Percentiles rank a stretch among this genome's conserved stretches.
Conservation (phyloP, 2,329 filamentous ascomycete species). For the Fusarium sp. region DNA sequence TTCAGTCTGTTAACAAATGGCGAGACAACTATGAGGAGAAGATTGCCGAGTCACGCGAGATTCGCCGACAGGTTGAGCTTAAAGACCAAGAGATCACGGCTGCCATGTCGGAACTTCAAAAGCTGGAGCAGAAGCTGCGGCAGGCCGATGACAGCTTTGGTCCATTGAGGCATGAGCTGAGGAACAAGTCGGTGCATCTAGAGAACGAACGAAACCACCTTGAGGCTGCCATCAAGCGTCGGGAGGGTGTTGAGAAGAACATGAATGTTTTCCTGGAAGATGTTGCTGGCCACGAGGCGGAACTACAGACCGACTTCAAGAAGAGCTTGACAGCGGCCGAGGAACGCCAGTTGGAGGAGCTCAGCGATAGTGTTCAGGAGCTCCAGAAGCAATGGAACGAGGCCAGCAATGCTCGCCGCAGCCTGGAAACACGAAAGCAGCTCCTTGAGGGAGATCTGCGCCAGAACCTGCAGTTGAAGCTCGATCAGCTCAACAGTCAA, state of each 20-base stretch:
- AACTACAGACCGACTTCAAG: slow-evolving; percentile 89
- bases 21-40: slow-evolving; percentile 79
- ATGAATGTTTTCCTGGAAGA: slow-evolving; percentile 82
- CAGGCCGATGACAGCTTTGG: slow-evolving; percentile 86
- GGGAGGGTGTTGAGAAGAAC: slow-evolving; percentile 77
- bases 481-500: slow-evolving; percentile 85
- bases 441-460: slow-evolving; percentile 87
- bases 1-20: slow-evolving; percentile 79
- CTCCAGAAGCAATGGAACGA: slow-evolving; percentile 82
- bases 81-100: slow-evolving; percentile 91
- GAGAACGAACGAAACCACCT: slow-evolving; percentile 79
- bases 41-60: slow-evolving; percentile 70
- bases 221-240: slow-evolving; percentile 72
- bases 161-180: slow-evolving; percentile 80
- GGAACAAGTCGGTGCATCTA: slow-evolving; percentile 78
- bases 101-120: slow-evolving; percentile 85
- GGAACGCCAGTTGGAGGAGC: slow-evolving; percentile 79
- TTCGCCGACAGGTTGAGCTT: slow-evolving; percentile 76
- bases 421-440: slow-evolving; percentile 83
- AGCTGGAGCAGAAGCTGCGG: slow-evolving; percentile 79
- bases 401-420: slow-evolving; percentile 76
- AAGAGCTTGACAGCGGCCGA: slow-evolving; percentile 87
- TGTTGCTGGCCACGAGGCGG: slow-evolving; percentile 79
- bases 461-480: slow-evolving; percentile 87
- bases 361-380: slow-evolving; percentile 76